A percentile compares a stretch with the other conserved stretches of the same genome.
Conservation (phyloP, 2,329 filamentous ascomycete genomes). For the Colletotrichum lupini region DNA sequence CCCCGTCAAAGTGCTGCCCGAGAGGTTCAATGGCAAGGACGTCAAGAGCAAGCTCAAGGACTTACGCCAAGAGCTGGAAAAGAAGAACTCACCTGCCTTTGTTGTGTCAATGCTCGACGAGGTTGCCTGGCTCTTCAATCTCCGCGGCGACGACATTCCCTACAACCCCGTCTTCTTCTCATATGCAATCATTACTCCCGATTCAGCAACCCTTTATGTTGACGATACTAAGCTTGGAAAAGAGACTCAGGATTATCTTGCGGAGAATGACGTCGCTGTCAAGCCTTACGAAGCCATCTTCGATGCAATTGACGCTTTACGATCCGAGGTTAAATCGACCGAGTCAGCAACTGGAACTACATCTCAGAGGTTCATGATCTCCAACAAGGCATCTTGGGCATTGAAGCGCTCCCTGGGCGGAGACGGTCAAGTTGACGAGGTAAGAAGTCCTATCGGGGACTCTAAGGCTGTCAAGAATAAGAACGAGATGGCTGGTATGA, state of each 20-base stretch:
- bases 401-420: conserved; percentile 88
- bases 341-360: conserved; percentile 40
- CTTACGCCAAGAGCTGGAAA: conserved; percentile 89
- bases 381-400: conserved; percentile 93
- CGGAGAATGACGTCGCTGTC: conserved; percentile 75
- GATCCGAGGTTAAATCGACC: conserved; percentile 36
- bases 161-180: conserved; percentile 99
- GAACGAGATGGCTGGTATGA: conserved; percentile 90
- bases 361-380: conserved; percentile 81
- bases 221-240: conserved; percentile 81
- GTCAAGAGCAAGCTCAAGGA: conserved; percentile 86
- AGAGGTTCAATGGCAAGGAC: conserved; percentile 83
- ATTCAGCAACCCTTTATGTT: conserved; percentile 82
- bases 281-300: conserved; percentile 88
- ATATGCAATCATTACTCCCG: conserved; percentile 88
- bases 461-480: conserved; percentile 96
- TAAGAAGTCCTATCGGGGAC: conserved; percentile 87
- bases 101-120: conserved; percentile 96
- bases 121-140: conserved; percentile 98
- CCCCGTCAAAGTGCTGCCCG: conserved; percentile 76
- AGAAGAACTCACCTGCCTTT: conserved; percentile 88
- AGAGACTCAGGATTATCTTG: conserved; percentile 77
- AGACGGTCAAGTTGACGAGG: conserved; percentile 85
- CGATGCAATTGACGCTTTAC: conserved; percentile 75
- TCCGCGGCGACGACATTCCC: conserved; percentile 93